Evolutionary conservation across 2,329 filamentous ascomycete species (phyloP), one percentile per base, ranked within the genome.

Genomic region (Akanthomyces dipterigenus): DNA sequence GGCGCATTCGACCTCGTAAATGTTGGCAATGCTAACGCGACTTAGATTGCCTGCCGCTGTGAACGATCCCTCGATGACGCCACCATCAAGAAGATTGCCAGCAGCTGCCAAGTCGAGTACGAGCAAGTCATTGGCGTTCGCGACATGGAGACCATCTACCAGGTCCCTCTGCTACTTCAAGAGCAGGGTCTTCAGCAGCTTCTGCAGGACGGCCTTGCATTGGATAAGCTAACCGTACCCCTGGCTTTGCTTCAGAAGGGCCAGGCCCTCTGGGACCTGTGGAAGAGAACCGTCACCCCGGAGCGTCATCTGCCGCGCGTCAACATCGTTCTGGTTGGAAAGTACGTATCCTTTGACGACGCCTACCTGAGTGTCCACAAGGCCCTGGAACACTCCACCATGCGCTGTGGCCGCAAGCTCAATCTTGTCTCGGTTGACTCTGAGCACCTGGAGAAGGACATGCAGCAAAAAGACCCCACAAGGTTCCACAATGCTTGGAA

Each of bases 91-190:
- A 98, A 99, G 78, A 91, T 99, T 65, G 92, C 93, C 64, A 85
- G 86, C 70, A 91, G 88, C 76, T 98, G 93, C 74, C 91, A 96
- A 71, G 88, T 97, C 53, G 90, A 96, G 59, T 77, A 83, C 12
- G 83, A 92, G 66, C 91, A 97, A 71, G 91, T 98, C 48, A 80
- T 98, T 64, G 89, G 86, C n/a, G 93, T 99, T 12, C 88, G 89
- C 67, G 89, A 98, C 73, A 91, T 98, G 75, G 81, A 88, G 22
- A 92, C 92, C 14, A 96, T 90, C 57, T 99, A 99, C 76, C 93
- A 96, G 66, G 93, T 98, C 3, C 95, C 95, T 1, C 81, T 97
- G n/a, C 88, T 98, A 26, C 87, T 98, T 16, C 85, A 93, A 67
- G 82, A 92, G 67, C 91, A 98, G 76, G 85, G 87, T 26, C 80